Base-by-base conservation (phyloP, 768 basidiomycete species). In the Daedaleopsis sinensis region DNA sequence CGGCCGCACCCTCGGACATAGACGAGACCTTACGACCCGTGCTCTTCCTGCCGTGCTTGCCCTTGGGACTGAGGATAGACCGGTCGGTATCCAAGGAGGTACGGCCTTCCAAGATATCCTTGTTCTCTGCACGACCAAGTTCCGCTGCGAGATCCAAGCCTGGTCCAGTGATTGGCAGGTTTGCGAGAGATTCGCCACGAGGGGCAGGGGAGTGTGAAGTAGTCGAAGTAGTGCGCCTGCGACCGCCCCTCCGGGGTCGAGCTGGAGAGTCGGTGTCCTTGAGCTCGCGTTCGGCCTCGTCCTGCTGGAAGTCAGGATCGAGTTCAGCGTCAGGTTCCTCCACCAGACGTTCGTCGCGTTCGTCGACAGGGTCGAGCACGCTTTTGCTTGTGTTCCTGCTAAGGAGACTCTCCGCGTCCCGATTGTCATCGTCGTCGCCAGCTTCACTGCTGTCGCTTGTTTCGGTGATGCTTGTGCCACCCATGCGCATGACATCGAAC, bases 111-210 rank as follows among this genome's bases (percentile, higher is more conserved):
- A 90, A 74, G 15, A 88, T 85, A 67, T 92, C 92, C 75, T 92
- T 93, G 73, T 90, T 93, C 78, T 96, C 91, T 9, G 93, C 94
- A 46, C 94, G 86, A 36, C 93, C 94, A 59, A 96, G 85, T 74
- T 96, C 94, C 52, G 94, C 92, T 27, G 94, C 94, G 47, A 95
- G 84, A 70, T 95, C 93, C 53, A 94, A 84, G 19, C 93, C 93
- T 5, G 93, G 93, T 1, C 93, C 93, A 63, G 93, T 90, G 69
- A 94, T 90, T 19, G 92, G 93, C 55, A 94, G 78, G 72, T 90
- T 89, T 21, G 91, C 93, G 38, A 94, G 80, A n/a, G 90, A 86
- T 77, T 94, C 93, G 53, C 93, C 93, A 38, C 79, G 83, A 59
- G 81, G 77, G 4, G 71, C 71, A 54, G 80, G 78, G 21, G 83